Evolutionary conservation across 345 rosid species (phyloP), one percentile per base, ranked within the genome.

Genomic region (Carallia pectinifolia): DNA sequence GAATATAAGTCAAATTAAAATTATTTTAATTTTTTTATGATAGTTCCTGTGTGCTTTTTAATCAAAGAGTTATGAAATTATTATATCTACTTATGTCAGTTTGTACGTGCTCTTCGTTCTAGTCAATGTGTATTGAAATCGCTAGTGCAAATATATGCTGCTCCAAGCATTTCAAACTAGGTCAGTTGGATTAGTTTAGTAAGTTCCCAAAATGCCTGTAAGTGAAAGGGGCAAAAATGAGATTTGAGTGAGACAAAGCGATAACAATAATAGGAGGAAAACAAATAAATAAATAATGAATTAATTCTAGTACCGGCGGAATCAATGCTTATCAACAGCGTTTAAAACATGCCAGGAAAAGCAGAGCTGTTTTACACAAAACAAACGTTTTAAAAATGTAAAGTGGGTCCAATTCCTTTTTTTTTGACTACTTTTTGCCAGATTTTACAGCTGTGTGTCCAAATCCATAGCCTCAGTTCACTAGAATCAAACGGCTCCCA

Each of bases 291-390:
- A 8, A 27, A 12, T 31, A 71, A 66, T 69, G 68, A 67, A 78
- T 76, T 74, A 67, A 80, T 67, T 76, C 81, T 74, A 81, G 82
- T 66, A 68, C 71, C 38, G 17, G 17, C 48, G 31, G 3, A 37
- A 6, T 31, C 18, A n/a, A 19, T 18, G 27, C 7, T 59, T 60
- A 7, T 62, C 39, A 23, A 40, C 6, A 12, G 62, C 78, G 87
- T 83, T 83, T 81, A 77, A 83, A 83, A 83, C 81, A 81, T 76
- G 89, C 74, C 84, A 79, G 84, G 71, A 71, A 69, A 76, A 55
- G 77, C 60, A 64, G 70, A 81, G 89, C 87, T 83, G 87, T 79
- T 78, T 16, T 62, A 78, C 84, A 78, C 81, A 69, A 48, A 76
- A 76, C 73, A 74, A 79, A 77, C 74, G 81, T 81, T 72, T 69